phyloP scores from a whole-genome alignment of 2,329 filamentous ascomycete species.

The Penicillium sp. region DNA sequence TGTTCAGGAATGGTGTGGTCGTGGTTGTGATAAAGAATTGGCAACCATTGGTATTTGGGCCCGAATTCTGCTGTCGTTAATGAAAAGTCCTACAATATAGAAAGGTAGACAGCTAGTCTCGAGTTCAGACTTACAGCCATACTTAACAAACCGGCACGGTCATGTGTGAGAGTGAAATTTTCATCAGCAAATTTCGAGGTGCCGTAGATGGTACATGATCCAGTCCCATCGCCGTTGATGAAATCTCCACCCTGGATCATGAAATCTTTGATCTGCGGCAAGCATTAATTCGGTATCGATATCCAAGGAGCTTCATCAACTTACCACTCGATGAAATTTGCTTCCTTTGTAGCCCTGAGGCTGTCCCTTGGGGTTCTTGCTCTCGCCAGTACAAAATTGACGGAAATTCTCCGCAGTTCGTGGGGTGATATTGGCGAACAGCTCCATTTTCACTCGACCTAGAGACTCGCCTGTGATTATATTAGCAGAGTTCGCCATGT shows the following conservation, averaged over 20 bases:
- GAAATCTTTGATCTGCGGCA: slow-evolving; percentile 77
- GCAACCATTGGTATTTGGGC: slow-evolving; percentile 86
- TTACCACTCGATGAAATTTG: slow-evolving; percentile 89
- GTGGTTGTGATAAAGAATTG: slow-evolving; percentile 98
- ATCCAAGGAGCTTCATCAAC: slow-evolving; percentile 33
- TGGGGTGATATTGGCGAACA: slow-evolving; percentile 80
- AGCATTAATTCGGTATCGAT: neutral
- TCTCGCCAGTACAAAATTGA: slow-evolving; percentile 93
- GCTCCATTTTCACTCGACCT: slow-evolving; percentile 83
- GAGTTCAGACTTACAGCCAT: slow-evolving; percentile 73
- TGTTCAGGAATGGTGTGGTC: slow-evolving; percentile 80
- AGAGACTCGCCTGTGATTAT: slow-evolving; percentile 71
- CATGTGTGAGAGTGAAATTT: slow-evolving; percentile 79
- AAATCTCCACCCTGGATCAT: slow-evolving; percentile 99
- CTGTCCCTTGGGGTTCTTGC: slow-evolving; percentile 70
- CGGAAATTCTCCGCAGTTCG: slow-evolving; percentile 95
- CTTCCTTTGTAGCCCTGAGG: slow-evolving; percentile 92
- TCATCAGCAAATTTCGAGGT: slow-evolving; percentile 83
- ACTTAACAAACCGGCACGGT: slow-evolving; percentile 73
- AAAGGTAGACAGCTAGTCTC: neutral
- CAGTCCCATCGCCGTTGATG: slow-evolving; percentile 86
- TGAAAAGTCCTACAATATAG: neutral
- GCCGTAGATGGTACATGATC: slow-evolving; percentile 84
- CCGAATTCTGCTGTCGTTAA: slow-evolving; percentile 64
- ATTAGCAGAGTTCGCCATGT: neutral